Evolutionary conservation across 1,284 basidiomycete genomes (phyloP), one percentile per base, ranked within the genome.

Genomic region (Volvariella volvacea): DNA sequence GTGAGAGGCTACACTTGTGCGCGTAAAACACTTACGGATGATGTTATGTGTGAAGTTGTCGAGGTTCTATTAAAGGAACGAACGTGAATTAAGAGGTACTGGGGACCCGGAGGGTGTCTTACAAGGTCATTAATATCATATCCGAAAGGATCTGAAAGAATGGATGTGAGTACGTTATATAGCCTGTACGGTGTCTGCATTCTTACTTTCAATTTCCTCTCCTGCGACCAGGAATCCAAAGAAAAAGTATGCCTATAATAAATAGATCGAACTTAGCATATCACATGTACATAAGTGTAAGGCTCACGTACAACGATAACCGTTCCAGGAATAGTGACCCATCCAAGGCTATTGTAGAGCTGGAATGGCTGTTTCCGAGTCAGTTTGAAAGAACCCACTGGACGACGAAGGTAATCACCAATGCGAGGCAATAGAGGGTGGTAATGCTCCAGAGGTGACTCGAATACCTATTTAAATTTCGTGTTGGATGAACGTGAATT

Each of bases 201-300:
- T 31, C 34, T n/a, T 36, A 36, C 34, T n/a, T 15, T 36, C 34
- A 6, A 36, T 36, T 20, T 36, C n/a, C 34, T 36, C 34, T 20
- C 34, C 34, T 8, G 34, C 34, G 8, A 36, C 14, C 6, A 36
- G 14, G n/a, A 36, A 36, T 6, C 34, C 34, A 36, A 36, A 36
- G 34, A 36, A 36, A 6, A 36, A 36, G 19, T 7, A 36, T 6
- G n/a, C 19, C 34, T 36, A 15, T 15, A n/a, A 4, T 6, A 6
- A 6, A 15, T 20, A 6, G 15, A 7, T 36, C 6, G n/a, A 20
- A 20, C 6, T 15, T 6, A 8, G 7, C 8, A n/a, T 6, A 6
- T 16, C 19, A 36, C 34, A 36, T 7, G 34, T 6, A 8, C 19
- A 15, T 15, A 4, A 20, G 34, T 36, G 6, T 4, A 6, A 6